Base-by-base conservation (phyloP, 2,329 filamentous ascomycete genomes). In the Cylindrodendrum hubeiense region DNA sequence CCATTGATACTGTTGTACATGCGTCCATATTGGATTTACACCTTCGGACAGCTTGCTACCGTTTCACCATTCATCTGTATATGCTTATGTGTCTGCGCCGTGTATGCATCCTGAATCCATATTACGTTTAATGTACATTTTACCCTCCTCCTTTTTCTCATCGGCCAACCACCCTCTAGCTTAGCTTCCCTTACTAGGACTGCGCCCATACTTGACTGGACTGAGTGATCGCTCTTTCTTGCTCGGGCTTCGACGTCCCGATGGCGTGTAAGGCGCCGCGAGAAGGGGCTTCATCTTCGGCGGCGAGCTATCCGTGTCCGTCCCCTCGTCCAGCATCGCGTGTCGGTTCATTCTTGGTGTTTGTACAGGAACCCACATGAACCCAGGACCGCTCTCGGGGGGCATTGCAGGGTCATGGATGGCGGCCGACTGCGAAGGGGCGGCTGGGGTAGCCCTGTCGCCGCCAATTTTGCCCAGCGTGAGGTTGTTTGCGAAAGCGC, bases 261-360 rank as follows among this genome's bases (percentile, higher is more conserved):
- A 83, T 4, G 86, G 85, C 3, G 84, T 85, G 63, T 80, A 80
- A 5, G 81, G 80, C 4, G 83, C 78, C n/a, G 79, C 75, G 57
- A 83, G 79, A 19, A 87, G 74, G 1, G 79, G 69, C 62, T 79
- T 82, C 58, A 80, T 76, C 39, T 77, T 78, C 5, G 79, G 79
- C 0, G 85, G 84, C 8, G 85, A 85, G 26, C 69, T 83, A 59
- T 89, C 87, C 3, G 85, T 87, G 43, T 88, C 86, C 0, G 82
- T 84, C 1, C 77, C 82, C 9, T 86, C 84, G 53, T 82, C 80
- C 10, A 81, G 63, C 51, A 81, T 74, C n/a, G 78, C 77, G 50
- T 83, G 80, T 22, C 85, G 80, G 57, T 81, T 80, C 53, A 80
- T 72, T 33, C 75, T 79, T 5, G 85, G 84, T 15, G 84, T 87